Evolutionary conservation across 2,329 filamentous ascomycete species (phyloP).

Genomic region (Beauveria sp.): DNA sequence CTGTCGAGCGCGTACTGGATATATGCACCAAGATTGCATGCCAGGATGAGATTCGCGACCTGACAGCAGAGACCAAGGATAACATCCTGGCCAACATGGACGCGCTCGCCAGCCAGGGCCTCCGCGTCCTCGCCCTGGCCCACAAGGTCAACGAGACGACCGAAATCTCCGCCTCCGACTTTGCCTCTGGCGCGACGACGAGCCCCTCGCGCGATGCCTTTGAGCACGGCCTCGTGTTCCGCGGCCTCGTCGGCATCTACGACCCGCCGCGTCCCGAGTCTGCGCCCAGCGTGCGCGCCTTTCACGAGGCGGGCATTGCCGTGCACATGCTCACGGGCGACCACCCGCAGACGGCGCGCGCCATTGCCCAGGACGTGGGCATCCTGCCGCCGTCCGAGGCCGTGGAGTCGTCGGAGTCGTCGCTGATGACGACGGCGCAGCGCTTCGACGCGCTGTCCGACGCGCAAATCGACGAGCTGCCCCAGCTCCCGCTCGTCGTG

Average conservation of each 20-base stretch:
- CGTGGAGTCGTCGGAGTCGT: conserved; percentile 25
- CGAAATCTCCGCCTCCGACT: conserved; percentile 22
- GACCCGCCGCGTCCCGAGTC: conserved; percentile 61
- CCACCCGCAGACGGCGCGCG: conserved; percentile 52
- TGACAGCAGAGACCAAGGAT: conserved; percentile 31
- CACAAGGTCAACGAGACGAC: conserved; percentile 16
- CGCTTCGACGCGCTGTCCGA: conserved; percentile 58
- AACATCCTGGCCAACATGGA: conserved; percentile 59
- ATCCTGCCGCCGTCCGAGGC: conserved; percentile 44
- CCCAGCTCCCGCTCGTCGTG: conserved; percentile 57
- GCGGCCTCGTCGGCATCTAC: conserved; percentile 59
- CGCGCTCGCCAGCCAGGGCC: conserved; percentile 52
- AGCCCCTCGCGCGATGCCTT: conserved; percentile 17
- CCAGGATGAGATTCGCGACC: conserved; percentile 27
- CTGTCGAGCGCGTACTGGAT: conserved; percentile 57
- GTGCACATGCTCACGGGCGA: conserved; percentile 62
- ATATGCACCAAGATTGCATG: conserved; percentile 45
- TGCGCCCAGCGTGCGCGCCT: conserved; percentile 42
- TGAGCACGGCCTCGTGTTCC: conserved; percentile 53
- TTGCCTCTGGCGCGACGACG: conserved; percentile 7
- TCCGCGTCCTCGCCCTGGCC: conserved; percentile 59
- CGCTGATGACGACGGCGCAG: conserved; percentile 54
- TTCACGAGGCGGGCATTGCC: conserved; percentile 50
- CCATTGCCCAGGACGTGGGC: conserved; percentile 53
- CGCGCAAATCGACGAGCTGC: conserved; percentile 53